These are phyloP conservation scores for Letharia lupina DNA, from an alignment of 495 filamentous ascomycete species.

Conservation along the genomic window DNA sequence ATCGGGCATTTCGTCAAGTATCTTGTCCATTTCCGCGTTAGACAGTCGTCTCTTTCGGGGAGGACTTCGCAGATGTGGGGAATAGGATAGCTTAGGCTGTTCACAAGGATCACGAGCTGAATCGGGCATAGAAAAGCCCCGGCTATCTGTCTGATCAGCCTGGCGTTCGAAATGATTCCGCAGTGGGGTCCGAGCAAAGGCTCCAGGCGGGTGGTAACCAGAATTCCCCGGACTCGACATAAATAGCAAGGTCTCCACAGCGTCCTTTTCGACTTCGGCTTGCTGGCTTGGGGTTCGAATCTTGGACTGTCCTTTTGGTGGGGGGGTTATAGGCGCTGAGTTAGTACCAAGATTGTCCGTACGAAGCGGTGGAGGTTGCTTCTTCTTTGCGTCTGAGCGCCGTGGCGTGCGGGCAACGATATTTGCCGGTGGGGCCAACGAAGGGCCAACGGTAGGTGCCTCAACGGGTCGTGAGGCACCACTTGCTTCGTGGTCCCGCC, in stretches of 20 bases:
- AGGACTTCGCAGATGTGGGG: not conserved
- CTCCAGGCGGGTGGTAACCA: conserved; percentile 26
- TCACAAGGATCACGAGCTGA: not conserved
- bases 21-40: conserved; percentile 16
- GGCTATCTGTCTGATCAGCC: not conserved
- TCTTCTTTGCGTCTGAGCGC: conserved; percentile 22
- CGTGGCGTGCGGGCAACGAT: conserved; percentile 40
- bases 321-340: conserved; percentile 24
- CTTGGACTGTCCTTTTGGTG: conserved; percentile 8
- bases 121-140: not conserved
- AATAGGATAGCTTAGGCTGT: not conserved
- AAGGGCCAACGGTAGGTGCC: conserved; percentile 15
- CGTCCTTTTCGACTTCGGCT: conserved; percentile 70
- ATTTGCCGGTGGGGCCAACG: conserved; percentile 52
- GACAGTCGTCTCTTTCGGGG: conserved; percentile 1
- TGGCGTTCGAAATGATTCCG: not conserved
- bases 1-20: conserved; percentile 22
- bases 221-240: conserved; percentile 82
- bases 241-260: conserved; percentile 77
- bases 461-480: conserved; percentile 13
- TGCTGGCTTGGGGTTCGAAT: conserved; percentile 55
- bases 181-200: conserved; percentile 1
- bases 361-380: conserved; percentile 14
- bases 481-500: conserved; percentile 33
- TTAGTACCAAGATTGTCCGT: conserved; percentile 44